These are phyloP conservation scores for Dactylonectria macrodidyma DNA, from an alignment of 2,329 filamentous ascomycete species.

Conservation along the genomic window DNA sequence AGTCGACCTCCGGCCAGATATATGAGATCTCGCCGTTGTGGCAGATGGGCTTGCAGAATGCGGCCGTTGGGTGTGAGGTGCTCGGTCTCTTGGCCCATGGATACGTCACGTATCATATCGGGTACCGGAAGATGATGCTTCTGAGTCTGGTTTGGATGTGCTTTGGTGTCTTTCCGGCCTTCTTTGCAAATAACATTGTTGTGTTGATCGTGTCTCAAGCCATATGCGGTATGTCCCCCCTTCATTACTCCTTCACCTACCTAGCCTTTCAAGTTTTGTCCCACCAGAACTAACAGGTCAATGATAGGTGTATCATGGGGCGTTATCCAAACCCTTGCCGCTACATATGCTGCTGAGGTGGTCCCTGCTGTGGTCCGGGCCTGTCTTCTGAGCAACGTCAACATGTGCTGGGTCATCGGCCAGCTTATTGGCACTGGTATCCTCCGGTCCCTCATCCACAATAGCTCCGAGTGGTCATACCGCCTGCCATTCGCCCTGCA, in stretches of 20 bases:
- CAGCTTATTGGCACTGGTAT: constrained; percentile 56
- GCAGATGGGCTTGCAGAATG: constrained; percentile 62
- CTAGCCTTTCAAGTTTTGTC: too few relatives aligned
- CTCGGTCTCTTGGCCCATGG: constrained; percentile 62
- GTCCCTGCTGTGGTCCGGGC: constrained; percentile 50
- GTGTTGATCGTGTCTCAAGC: constrained; percentile 55
- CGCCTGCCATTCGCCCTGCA: constrained; percentile 57
- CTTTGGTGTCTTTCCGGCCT: constrained; percentile 58
- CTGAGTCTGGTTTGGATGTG: constrained; percentile 47
- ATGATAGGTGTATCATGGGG: constrained; percentile 42
- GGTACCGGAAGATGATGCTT: constrained; percentile 59
- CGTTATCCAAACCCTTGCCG: constrained; percentile 55
- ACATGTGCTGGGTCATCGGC: constrained; percentile 60
- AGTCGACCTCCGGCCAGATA: constrained; percentile 27
- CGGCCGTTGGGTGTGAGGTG: constrained; percentile 60
- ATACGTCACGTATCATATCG: constrained; percentile 56
- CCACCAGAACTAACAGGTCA: too few relatives aligned
- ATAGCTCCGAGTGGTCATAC: constrained; percentile 47
- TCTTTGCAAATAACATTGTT: constrained; percentile 56
- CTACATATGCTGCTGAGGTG: constrained; percentile 58
- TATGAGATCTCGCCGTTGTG: constrained; percentile 60
- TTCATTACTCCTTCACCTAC: too few relatives aligned
- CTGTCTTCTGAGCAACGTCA: constrained; percentile 57
- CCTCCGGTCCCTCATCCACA: constrained; percentile 38
- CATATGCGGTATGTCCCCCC: constrained; percentile 51